Conservation (phyloP, 2,329 filamentous ascomycete genomes). For the Cladosporium cucumerinum region DNA sequence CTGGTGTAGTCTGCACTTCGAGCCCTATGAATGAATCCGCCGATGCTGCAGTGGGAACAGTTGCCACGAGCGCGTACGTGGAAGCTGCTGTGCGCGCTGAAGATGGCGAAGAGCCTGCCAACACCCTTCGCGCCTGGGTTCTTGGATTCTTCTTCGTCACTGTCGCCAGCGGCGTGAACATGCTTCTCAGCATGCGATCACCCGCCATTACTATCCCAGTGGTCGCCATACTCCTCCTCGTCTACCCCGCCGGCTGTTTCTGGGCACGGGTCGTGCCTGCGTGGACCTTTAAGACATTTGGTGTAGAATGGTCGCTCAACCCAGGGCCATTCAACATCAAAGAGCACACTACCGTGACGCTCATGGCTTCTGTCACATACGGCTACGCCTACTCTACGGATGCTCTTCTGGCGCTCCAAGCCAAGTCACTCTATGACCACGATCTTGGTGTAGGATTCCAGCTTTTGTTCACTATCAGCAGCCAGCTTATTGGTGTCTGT, state of each 20-base stretch:
- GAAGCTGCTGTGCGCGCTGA: slow-evolving; percentile 46
- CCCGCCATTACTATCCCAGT: slow-evolving; percentile 85
- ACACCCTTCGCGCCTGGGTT: slow-evolving; percentile 45
- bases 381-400: slow-evolving; percentile 22
- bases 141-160: slow-evolving; percentile 46
- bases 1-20: not conserved
- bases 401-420: slow-evolving; percentile 78
- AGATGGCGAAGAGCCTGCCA: slow-evolving; percentile 40
- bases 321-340: slow-evolving; percentile 56
- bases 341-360: slow-evolving; percentile 51
- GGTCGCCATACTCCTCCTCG: slow-evolving; percentile 78
- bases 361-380: slow-evolving; percentile 25
- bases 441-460: slow-evolving; percentile 73
- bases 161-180: slow-evolving; percentile 51
- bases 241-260: slow-evolving; percentile 74
- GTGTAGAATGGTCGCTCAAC: slow-evolving; percentile 32
- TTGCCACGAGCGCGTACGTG: slow-evolving; percentile 25
- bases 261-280: slow-evolving; percentile 70
- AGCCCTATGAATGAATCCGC: not conserved
- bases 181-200: slow-evolving; percentile 87
- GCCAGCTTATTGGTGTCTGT: slow-evolving; percentile 79
- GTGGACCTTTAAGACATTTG: slow-evolving; percentile 35
- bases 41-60: not conserved
- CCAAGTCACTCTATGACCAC: slow-evolving; percentile 64
- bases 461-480: slow-evolving; percentile 76